Percentiles rank a stretch among this genome's conserved stretches.
Conservation (phyloP, 257 asterid species). For the Nicotiana obtusifolia region DNA sequence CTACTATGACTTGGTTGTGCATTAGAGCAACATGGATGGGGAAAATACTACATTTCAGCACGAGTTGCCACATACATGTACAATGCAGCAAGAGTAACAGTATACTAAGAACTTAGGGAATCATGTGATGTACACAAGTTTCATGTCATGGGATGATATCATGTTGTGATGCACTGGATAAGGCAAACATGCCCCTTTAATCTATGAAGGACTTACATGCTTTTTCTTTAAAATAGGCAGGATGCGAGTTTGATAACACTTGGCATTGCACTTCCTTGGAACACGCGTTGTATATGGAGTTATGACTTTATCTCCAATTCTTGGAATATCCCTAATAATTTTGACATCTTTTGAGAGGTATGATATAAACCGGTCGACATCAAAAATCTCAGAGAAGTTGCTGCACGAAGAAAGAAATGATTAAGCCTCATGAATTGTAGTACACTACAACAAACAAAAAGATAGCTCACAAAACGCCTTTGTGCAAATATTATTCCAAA, state of each 20-base stretch:
- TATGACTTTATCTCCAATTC: constrained; percentile 31
- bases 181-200: not conserved
- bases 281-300: constrained; percentile 39
- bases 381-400: constrained; percentile 72
- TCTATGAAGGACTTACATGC: constrained; percentile 35
- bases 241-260: constrained; percentile 57
- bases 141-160: not conserved
- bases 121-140: not conserved
- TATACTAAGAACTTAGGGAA: not conserved
- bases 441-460: not conserved
- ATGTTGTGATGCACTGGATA: not conserved
- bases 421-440: not conserved
- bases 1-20: constrained; percentile 3
- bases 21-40: not conserved
- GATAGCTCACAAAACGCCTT: not conserved
- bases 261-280: constrained; percentile 59
- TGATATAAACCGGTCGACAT: constrained; percentile 48
- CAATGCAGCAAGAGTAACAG: not conserved
- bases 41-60: not conserved
- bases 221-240: constrained; percentile 50
- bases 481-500: not conserved
- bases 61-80: not conserved
- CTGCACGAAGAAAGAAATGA: constrained; percentile 32
- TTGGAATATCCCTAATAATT: constrained; percentile 47
- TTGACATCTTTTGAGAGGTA: constrained; percentile 45